These are phyloP conservation scores for Amanita molliuscula DNA, from an alignment of 768 basidiomycete genomes.

Conservation along the genomic window DNA sequence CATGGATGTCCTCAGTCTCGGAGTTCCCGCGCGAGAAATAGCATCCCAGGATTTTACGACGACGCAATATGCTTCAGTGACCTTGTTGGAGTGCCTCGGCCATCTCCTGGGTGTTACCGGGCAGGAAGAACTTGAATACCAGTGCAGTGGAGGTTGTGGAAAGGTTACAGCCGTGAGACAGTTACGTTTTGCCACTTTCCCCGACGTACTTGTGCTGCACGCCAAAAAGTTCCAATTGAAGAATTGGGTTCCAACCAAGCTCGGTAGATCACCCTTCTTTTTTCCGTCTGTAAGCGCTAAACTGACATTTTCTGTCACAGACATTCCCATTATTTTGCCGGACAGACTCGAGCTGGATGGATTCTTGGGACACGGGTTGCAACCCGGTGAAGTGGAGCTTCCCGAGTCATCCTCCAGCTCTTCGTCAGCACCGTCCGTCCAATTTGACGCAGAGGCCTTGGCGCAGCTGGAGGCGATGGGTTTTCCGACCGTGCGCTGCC, in stretches of 20 bases:
- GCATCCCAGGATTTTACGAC: not conserved
- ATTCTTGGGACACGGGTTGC: slow-evolving; percentile 63
- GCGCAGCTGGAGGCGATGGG: slow-evolving; percentile 82
- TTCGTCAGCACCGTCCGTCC: too few relatives aligned
- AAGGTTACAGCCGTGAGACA: slow-evolving; percentile 65
- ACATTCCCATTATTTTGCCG: slow-evolving; percentile 77
- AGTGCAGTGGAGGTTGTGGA: slow-evolving; percentile 64
- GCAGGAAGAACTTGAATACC: slow-evolving; percentile 66
- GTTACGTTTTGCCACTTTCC: slow-evolving; percentile 75
- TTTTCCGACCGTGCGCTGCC: slow-evolving; percentile 76
- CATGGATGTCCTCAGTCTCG: slow-evolving; percentile 69
- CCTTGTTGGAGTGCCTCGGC: slow-evolving; percentile 52
- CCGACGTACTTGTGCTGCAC: slow-evolving; percentile 80
- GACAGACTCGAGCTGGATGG: slow-evolving; percentile 37
- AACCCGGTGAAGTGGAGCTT: slow-evolving; percentile 58
- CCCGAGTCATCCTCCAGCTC: slow-evolving; percentile 18
- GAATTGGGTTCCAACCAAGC: slow-evolving; percentile 94
- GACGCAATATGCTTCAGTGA: slow-evolving; percentile 46
- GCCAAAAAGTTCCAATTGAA: slow-evolving; percentile 92
- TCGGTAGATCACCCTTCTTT: slow-evolving; percentile 43
- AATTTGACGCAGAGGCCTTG: slow-evolving; percentile 54
- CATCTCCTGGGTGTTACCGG: slow-evolving; percentile 22
- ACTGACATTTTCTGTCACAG: slow-evolving; percentile 27
- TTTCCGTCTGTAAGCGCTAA: not conserved
- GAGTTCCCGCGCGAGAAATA: slow-evolving; percentile 50